Evolutionary conservation across 305 asterid species (phyloP).

Genomic region (Solanum hybrid): DNA sequence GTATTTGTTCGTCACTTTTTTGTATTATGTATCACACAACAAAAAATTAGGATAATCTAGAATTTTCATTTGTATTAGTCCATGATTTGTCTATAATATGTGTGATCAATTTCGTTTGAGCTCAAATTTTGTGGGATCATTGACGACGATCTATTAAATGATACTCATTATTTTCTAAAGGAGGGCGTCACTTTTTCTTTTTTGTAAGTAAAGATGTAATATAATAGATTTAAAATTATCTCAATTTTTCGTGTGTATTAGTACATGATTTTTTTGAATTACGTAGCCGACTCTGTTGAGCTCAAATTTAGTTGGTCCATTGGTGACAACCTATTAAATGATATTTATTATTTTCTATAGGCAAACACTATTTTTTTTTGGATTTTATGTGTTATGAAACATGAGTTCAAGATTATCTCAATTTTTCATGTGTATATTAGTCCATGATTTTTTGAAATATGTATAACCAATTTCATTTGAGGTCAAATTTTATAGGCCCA

Average conservation of each 20-base stretch:
- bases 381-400: too few relatives aligned
- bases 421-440: background rate
- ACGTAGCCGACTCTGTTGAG: background rate
- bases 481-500: background rate
- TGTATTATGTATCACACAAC: background rate
- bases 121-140: background rate
- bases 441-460: too few relatives aligned
- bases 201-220: background rate
- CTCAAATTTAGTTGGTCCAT: background rate
- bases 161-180: background rate
- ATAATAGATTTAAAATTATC: background rate
- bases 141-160: background rate
- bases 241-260: background rate
- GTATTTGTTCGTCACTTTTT: background rate
- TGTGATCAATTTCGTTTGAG: background rate
- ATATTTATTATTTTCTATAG: background rate
- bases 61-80: background rate
- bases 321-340: background rate
- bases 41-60: too few relatives aligned
- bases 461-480: background rate
- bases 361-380: background rate
- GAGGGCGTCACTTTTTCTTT: background rate
- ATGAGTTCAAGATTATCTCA: background rate
- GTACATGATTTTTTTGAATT: background rate
- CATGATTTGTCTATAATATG: background rate